A percentile compares a stretch with the other conserved stretches of the same genome.
These are phyloP conservation scores for Alternaria sp. DNA, from an alignment of 2,329 filamentous ascomycete species.

Conservation along the genomic window DNA sequence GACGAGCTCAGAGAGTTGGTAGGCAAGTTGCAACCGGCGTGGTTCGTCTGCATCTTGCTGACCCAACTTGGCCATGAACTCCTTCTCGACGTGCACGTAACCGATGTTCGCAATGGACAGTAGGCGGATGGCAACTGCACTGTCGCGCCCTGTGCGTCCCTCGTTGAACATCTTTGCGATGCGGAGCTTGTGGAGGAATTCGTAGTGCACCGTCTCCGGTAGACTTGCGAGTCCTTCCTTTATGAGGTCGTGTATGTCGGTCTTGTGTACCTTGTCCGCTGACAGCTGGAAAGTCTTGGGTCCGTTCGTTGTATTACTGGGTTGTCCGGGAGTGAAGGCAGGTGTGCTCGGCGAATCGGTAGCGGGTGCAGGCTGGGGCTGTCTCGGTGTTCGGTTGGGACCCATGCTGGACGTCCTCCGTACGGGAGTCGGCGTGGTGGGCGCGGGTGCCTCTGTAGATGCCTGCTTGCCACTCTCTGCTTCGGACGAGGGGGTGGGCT, in stretches of 20 bases:
- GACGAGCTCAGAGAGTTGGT: slow-evolving; percentile 90
- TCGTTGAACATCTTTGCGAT: slow-evolving; percentile 79
- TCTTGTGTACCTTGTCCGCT: slow-evolving; percentile 51
- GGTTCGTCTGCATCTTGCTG: slow-evolving; percentile 90
- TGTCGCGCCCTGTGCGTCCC: slow-evolving; percentile 70
- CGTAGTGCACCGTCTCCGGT: slow-evolving; percentile 77
- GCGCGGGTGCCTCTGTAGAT: slow-evolving; percentile 60
- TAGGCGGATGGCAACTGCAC: slow-evolving; percentile 79
- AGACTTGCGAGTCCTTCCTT: slow-evolving; percentile 61
- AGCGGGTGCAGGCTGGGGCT: slow-evolving; percentile 49
- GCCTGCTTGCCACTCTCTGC: slow-evolving; percentile 28
- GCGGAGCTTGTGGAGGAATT: slow-evolving; percentile 82
- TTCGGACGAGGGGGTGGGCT: slow-evolving; percentile 44
- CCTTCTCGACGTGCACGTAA: slow-evolving; percentile 81
- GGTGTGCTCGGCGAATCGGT: slow-evolving; percentile 60
- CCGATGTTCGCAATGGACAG: slow-evolving; percentile 89
- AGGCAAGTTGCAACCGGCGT: slow-evolving; percentile 84
- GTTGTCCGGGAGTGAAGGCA: slow-evolving; percentile 45
- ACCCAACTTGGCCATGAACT: slow-evolving; percentile 85
- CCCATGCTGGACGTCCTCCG: slow-evolving; percentile 67
- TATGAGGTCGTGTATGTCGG: slow-evolving; percentile 52
- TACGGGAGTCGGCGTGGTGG: slow-evolving; percentile 76
- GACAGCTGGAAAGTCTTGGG: slow-evolving; percentile 66
- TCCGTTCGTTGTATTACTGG: slow-evolving; percentile 33
- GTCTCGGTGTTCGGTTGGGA: slow-evolving; percentile 59